Conservation (phyloP, 1,284 basidiomycete species). For the Austropuccinia psidii region DNA sequence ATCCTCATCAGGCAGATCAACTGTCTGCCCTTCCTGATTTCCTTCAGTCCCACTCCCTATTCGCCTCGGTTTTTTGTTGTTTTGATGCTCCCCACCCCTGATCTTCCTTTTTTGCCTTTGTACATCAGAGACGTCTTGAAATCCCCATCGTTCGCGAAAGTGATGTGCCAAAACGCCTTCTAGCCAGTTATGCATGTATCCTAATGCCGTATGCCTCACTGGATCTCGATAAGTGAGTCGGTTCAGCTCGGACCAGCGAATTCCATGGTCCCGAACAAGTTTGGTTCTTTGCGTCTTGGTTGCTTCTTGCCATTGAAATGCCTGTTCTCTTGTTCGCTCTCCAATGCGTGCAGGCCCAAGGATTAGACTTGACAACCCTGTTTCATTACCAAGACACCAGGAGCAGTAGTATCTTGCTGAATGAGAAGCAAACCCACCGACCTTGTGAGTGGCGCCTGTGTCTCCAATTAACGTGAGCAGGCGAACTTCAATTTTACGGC, state of each 20-base stretch:
- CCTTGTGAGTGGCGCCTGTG: constrained; percentile 6
- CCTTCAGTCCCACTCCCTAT: too few species aligned
- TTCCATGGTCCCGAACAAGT: neutral
- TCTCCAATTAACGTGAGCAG: constrained; percentile 22
- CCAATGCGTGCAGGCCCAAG: neutral
- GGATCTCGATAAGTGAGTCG: neutral
- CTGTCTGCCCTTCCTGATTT: too few species aligned
- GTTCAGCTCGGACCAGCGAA: constrained; percentile 2
- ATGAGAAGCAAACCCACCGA: constrained; percentile 5
- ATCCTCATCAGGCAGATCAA: too few species aligned
- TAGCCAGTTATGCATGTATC: constrained; percentile 26
- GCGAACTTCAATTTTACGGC: neutral
- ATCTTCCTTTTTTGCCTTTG: too few species aligned
- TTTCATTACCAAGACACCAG: neutral
- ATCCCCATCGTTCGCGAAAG: constrained; percentile 21
- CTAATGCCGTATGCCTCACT: neutral
- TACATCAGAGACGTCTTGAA: too few species aligned
- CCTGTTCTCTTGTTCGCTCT: neutral
- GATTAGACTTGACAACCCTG: neutral
- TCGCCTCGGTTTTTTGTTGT: too few species aligned
- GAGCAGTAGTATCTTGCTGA: constrained; percentile 7
- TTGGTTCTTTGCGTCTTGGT: neutral
- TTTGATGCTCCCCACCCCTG: too few species aligned
- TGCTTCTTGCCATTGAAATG: neutral
- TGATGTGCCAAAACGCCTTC: constrained; percentile 26